Evolutionary conservation across 1,139 yeast genomes (phyloP).

Genomic region (Suhomyces anneliseae): DNA sequence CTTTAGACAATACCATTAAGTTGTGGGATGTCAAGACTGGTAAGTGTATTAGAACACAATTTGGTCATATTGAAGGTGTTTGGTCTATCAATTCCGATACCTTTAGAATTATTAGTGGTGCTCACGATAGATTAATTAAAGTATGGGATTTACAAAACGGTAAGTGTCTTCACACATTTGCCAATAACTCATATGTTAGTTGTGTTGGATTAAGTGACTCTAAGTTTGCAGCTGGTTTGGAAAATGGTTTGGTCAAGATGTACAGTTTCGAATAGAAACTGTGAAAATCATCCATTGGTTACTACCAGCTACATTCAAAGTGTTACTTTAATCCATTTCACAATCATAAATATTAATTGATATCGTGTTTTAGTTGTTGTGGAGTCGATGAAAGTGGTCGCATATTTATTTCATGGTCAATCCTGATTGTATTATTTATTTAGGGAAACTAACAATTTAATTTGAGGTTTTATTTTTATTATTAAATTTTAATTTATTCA

Average conservation of each 20-base stretch:
- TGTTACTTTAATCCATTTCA: too few species aligned
- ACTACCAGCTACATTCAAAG: too few species aligned
- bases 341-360: too few species aligned
- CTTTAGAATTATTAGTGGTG: constrained; percentile 89
- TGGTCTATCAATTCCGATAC: constrained; percentile 97
- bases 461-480: background rate
- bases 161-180: constrained; percentile 88
- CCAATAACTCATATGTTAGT: constrained; percentile 71
- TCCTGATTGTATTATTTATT: background rate
- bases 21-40: constrained; percentile 90
- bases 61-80: constrained; percentile 97
- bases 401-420: background rate
- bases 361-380: too few species aligned
- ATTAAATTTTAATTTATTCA: too few species aligned
- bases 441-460: background rate
- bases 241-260: constrained; percentile 80
- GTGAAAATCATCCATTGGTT: too few species aligned
- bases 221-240: constrained; percentile 86
- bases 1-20: constrained; percentile 90
- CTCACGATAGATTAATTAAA: constrained; percentile 86
- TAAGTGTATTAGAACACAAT: constrained; percentile 85
- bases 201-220: constrained; percentile 92
- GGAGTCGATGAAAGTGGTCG: background rate
- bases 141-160: constrained; percentile 97
- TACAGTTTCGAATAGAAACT: constrained; percentile 61